Evolutionary conservation across 2,329 filamentous ascomycete species (phyloP).

Genomic region (Paraphaeosphaeria sporulosa): DNA sequence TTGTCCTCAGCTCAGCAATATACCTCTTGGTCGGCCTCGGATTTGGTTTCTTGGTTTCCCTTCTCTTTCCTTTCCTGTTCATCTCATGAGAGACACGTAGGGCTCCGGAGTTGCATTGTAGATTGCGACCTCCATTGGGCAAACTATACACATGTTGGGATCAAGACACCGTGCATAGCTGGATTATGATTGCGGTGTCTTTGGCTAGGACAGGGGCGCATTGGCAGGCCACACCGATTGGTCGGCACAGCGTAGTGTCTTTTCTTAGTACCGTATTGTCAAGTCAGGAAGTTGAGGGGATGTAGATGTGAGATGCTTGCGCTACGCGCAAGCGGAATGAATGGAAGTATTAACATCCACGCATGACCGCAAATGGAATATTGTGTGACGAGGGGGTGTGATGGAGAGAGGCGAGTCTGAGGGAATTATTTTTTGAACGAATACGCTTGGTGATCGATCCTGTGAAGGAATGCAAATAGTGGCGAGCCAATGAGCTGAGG

Average conservation of each 20-base stretch:
- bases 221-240: background rate
- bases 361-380: too few species aligned
- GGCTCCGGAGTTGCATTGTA: slow-evolving; percentile 15
- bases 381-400: too few species aligned
- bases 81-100: slow-evolving; percentile 26
- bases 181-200: slow-evolving; percentile 38
- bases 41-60: slow-evolving; percentile 20
- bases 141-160: slow-evolving; percentile 8
- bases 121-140: slow-evolving; percentile 30
- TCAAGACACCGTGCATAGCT: slow-evolving; percentile 34
- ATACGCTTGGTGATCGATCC: too few species aligned
- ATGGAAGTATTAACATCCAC: too few species aligned
- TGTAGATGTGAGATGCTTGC: background rate
- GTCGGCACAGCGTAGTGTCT: background rate
- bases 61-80: slow-evolving; percentile 3
- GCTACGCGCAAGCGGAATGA: background rate
- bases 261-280: background rate
- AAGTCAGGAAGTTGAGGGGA: background rate
- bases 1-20: slow-evolving; percentile 36
- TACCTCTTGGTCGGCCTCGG: slow-evolving; percentile 35
- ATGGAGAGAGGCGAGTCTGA: too few species aligned
- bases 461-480: too few species aligned
- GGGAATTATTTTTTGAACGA: too few species aligned
- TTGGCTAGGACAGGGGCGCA: slow-evolving; percentile 10
- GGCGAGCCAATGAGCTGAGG: too few species aligned